A percentile compares a stretch with the other conserved stretches of the same genome.
These are phyloP conservation scores for Oryza glumipatula DNA, from an alignment of 176 grass and related monocot species.

Conservation along the genomic window DNA sequence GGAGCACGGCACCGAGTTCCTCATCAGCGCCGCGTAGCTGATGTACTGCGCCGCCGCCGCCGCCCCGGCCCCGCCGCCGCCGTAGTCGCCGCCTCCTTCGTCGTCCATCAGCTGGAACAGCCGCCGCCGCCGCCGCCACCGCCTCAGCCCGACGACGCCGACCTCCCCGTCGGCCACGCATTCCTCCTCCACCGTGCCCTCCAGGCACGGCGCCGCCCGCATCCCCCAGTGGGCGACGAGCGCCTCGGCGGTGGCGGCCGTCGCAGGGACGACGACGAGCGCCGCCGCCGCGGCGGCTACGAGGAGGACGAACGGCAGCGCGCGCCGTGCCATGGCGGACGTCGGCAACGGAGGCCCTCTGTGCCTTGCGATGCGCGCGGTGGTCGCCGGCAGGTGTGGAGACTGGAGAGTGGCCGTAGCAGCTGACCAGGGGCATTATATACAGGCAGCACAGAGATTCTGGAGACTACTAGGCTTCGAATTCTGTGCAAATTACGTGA, in stretches of 20 bases:
- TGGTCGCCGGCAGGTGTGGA: background rate
- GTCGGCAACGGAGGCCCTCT: background rate
- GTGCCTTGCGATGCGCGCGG: constrained; percentile 9
- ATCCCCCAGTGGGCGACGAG: background rate
- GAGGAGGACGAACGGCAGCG: constrained; percentile 7
- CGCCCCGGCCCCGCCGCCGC: background rate
- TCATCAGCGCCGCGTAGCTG: constrained; percentile 57
- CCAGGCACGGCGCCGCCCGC: constrained; percentile 27
- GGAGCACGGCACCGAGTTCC: constrained; percentile 65
- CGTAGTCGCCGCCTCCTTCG: constrained; percentile 17
- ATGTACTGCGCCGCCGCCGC: constrained; percentile 36
- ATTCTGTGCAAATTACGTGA: background rate
- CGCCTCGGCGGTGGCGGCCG: background rate
- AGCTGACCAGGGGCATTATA: background rate
- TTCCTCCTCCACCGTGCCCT: constrained; percentile 18
- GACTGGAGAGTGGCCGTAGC: background rate
- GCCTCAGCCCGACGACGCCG: background rate
- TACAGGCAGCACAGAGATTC: background rate
- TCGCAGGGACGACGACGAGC: background rate
- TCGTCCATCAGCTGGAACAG: background rate
- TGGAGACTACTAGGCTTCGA: background rate
- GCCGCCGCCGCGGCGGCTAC: background rate
- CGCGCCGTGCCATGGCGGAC: constrained; percentile 8
- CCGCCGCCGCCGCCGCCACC: constrained; percentile 20
- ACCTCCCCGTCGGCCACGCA: background rate